Base-by-base conservation (phyloP, 495 filamentous ascomycete genomes). In the Penicillium dipodomyicola region DNA sequence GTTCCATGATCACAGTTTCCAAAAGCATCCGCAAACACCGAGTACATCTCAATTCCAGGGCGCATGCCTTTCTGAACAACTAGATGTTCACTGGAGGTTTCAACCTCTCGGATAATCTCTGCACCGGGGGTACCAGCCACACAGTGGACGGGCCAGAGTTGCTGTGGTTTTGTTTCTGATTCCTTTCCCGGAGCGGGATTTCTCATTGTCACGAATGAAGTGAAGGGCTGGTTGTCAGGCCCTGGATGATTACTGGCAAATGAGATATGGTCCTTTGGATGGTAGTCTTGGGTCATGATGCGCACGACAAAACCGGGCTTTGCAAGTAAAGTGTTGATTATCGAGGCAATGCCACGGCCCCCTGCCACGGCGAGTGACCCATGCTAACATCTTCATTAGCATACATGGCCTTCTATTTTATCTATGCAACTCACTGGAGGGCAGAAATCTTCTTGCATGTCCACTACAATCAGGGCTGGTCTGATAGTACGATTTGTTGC, bases 401-500 rank as follows among this genome's bases (percentile, higher is more conserved):
- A 45, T 33, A 47, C 20, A n/a, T 44, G 22, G 45, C 27, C 40
- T 47, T 55, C 5, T 49, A 25, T 19, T 32, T n/a, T 41, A 25
- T 30, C 9, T n/a, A 2, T 20, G 5, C 10, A 44, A 65, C 62
- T 57, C 60, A 94, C 90, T 23, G 93, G 93, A 57, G 89, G 90
- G 72, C 91, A 96, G 73, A 98, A 98, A 77, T 97, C 94, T 71
- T 96, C 90, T 74, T 98, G 94, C 73, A 96, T 79, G 69, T 97
- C 92, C 20, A 97, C 86, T 8, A 96, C 80, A 35, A 97, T 65
- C 23, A 91, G 69, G 19, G 87, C 87, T 1, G 66, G 56, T 54
- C 52, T 62, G 42, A 65, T 19, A 4, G 52, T 25, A 9, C 12
- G 30, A 47, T 20, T 40, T 33, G 42, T 2, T 29, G 51, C 55